Evolutionary conservation across 352 stramenopile species (phyloP).

Genomic region (Pythium guiyangense): DNA sequence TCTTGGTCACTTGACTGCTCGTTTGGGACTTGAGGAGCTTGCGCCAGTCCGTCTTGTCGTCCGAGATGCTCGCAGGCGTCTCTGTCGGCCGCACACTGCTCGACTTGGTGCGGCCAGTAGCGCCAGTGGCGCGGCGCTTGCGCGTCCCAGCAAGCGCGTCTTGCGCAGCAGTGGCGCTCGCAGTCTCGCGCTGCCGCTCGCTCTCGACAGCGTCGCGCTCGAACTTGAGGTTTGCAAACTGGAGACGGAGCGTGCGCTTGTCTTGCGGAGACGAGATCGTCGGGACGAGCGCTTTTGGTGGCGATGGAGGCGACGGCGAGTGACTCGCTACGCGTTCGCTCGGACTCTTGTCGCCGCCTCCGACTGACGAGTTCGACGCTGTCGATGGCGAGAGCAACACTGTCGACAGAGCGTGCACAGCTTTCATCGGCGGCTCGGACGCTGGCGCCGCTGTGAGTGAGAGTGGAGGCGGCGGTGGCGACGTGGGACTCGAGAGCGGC

Average conservation of each 20-base stretch:
- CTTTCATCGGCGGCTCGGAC: constrained; percentile 14
- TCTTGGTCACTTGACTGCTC: background rate
- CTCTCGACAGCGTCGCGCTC: constrained; percentile 4
- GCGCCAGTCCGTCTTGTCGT: constrained; percentile 59
- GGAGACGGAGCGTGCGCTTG: constrained; percentile 28
- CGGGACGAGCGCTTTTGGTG: background rate
- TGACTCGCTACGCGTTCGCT: too few relatives aligned
- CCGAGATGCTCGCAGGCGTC: constrained; percentile 40
- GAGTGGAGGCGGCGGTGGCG: constrained; percentile 12
- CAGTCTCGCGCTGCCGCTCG: background rate
- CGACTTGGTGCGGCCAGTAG: constrained; percentile 5
- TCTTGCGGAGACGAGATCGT: constrained; percentile 24
- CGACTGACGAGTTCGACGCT: constrained; percentile 12
- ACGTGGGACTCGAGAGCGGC: constrained; percentile 14
- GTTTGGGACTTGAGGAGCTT: constrained; percentile 48
- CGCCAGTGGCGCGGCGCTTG: background rate
- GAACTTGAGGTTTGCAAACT: constrained; percentile 20
- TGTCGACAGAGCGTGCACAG: constrained; percentile 1
- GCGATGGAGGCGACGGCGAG: background rate
- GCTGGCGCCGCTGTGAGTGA: background rate
- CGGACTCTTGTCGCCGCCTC: background rate
- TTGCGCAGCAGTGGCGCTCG: background rate
- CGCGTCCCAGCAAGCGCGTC: background rate
- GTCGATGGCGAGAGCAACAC: constrained; percentile 9
- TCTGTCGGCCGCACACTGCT: constrained; percentile 47